These are phyloP conservation scores for Malassezia globosa DNA, from an alignment of 1,284 basidiomycete genomes.

Conservation along the genomic window DNA sequence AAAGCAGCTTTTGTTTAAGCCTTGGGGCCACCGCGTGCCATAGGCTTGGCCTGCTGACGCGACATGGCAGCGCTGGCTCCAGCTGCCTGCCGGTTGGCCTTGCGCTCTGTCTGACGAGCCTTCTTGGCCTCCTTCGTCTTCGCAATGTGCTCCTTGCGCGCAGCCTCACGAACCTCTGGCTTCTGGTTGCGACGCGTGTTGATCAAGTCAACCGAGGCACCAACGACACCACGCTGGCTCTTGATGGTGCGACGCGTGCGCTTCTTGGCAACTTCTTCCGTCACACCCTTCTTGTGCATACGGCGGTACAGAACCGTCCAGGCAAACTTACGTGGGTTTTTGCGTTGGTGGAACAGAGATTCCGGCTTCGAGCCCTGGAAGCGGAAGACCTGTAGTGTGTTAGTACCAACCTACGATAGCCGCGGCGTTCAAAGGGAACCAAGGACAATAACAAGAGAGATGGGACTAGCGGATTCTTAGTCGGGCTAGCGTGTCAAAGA, in stretches of 20 bases:
- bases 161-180: slow-evolving; percentile 68
- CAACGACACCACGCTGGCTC: slow-evolving; percentile 95
- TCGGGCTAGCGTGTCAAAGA: too few relatives aligned
- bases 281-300: slow-evolving; percentile 99
- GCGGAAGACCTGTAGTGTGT: slow-evolving; percentile 38
- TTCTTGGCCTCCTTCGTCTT: slow-evolving; percentile 84
- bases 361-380: slow-evolving; percentile 55
- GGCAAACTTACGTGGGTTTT: slow-evolving; percentile 99
- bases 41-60: slow-evolving; percentile 91
- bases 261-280: slow-evolving; percentile 98
- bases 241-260: slow-evolving; percentile 92
- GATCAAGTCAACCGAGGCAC: slow-evolving; percentile 83
- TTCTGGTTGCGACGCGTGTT: slow-evolving; percentile 67
- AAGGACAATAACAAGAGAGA: too few relatives aligned
- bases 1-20: slow-evolving; percentile 11
- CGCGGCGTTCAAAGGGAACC: too few relatives aligned
- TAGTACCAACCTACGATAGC: neutral
- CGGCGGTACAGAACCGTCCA: slow-evolving; percentile 95
- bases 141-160: slow-evolving; percentile 78
- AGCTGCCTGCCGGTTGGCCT: slow-evolving; percentile 49
- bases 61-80: slow-evolving; percentile 58
- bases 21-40: slow-evolving; percentile 26
- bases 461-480: too few relatives aligned
- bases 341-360: slow-evolving; percentile 96
- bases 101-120: slow-evolving; percentile 48